phyloP scores from a whole-genome alignment of 495 filamentous ascomycete genomes.

The Rostrohypoxylon terebratum region DNA sequence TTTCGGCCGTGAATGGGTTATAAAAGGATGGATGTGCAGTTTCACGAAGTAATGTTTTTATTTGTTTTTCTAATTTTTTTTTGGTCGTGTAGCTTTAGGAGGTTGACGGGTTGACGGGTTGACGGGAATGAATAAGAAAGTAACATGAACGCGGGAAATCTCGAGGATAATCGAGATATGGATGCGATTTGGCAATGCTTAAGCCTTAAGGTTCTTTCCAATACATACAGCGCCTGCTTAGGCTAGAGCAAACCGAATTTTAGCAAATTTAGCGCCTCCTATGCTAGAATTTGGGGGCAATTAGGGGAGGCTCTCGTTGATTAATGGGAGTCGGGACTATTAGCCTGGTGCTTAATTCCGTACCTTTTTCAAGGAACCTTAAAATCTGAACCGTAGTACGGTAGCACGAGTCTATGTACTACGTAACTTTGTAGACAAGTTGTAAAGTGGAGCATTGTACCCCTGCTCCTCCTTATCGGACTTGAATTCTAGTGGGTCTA shows the following conservation, averaged over 20 bases:
- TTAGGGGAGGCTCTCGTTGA: conserved; percentile 6
- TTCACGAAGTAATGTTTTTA: conserved; percentile 16
- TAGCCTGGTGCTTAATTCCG: conserved; percentile 22
- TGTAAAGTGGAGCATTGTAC: conserved; percentile 8
- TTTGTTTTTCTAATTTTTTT: conserved; percentile 1
- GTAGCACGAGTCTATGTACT: not conserved
- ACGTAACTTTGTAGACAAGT: conserved; percentile 2
- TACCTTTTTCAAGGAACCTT: conserved; percentile 7
- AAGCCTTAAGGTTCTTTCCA: not conserved
- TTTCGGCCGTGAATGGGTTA: conserved; percentile 5
- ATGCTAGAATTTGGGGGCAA: conserved; percentile 31
- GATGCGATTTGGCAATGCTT: conserved; percentile 47
- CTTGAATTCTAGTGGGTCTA: conserved; percentile 29
- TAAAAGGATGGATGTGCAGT: conserved; percentile 34
- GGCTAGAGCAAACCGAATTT: conserved; percentile 11
- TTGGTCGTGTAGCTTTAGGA: conserved; percentile 19
- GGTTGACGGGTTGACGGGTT: not conserved
- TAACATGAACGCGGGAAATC: conserved; percentile 26
- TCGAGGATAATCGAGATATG: conserved; percentile 37
- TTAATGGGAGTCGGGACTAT: conserved; percentile 18
- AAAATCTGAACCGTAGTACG: conserved; percentile 1
- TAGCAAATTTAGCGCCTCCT: conserved; percentile 15
- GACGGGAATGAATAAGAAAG: conserved; percentile 29
- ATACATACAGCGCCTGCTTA: not conserved
- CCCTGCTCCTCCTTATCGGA: conserved; percentile 35